phyloP scores from a whole-genome alignment of 1,284 basidiomycete genomes.

The Chalciporus sp. region DNA sequence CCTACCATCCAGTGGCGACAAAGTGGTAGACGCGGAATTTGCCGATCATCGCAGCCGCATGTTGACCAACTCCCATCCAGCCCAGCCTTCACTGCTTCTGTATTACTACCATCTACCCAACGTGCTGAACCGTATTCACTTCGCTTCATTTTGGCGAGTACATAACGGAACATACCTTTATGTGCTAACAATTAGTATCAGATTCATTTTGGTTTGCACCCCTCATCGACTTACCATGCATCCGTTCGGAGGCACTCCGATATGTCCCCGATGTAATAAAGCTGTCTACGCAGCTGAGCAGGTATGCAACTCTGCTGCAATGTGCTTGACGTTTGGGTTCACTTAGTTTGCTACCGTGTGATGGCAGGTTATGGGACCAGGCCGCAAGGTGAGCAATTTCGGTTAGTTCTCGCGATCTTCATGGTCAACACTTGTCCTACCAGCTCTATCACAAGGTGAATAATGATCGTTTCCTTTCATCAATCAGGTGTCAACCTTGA shows the following conservation, averaged over 20 bases:
- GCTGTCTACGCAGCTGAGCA: conserved; percentile 82
- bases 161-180: background rate
- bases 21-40: conserved; percentile 16
- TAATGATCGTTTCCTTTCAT: conserved; percentile 8
- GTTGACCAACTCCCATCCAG: too few relatives aligned
- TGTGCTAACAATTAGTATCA: conserved; percentile 6
- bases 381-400: conserved; percentile 62
- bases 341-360: conserved; percentile 11
- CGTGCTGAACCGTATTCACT: background rate
- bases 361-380: conserved; percentile 74
- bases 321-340: background rate
- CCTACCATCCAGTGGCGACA: background rate
- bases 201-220: conserved; percentile 1
- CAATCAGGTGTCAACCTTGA: conserved; percentile 4
- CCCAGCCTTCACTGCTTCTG: too few relatives aligned
- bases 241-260: conserved; percentile 64
- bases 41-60: conserved; percentile 15
- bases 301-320: conserved; percentile 41
- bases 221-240: conserved; percentile 48
- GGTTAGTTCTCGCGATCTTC: conserved; percentile 7
- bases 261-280: conserved; percentile 68
- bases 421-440: conserved; percentile 3
- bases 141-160: conserved; percentile 17
- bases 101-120: background rate
- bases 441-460: conserved; percentile 78